phyloP scores from a whole-genome alignment of 306 rosid genomes.

The Trichosanthes cucumerina region DNA sequence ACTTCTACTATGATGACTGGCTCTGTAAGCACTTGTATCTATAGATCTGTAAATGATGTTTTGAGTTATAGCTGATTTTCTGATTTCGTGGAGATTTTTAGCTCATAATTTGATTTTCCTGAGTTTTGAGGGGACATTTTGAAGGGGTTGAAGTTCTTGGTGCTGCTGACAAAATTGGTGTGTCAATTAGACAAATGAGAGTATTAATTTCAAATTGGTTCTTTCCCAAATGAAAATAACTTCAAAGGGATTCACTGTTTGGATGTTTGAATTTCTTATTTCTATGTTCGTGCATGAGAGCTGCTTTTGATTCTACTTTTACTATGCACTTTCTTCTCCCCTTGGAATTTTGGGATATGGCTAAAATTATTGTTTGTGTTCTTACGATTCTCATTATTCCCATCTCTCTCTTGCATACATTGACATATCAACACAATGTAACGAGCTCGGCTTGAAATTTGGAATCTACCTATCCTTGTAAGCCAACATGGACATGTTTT shows the following conservation, averaged over 20 bases:
- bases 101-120: not conserved
- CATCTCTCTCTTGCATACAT: not conserved
- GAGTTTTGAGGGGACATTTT: not conserved
- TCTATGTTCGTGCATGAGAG: not conserved
- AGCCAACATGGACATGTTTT: not conserved
- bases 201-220: not conserved
- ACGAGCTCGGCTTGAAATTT: not conserved
- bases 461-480: not conserved
- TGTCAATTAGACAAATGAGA: not conserved
- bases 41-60: not conserved
- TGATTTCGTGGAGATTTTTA: not conserved
- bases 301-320: not conserved
- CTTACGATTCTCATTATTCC: not conserved
- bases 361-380: not conserved
- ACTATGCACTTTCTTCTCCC: not conserved
- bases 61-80: not conserved
- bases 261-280: not conserved
- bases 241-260: not conserved
- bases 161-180: conserved; percentile 2
- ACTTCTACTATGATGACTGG: conserved; percentile 92
- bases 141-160: not conserved
- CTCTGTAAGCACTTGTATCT: conserved; percentile 46
- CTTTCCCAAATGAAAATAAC: not conserved
- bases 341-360: not conserved
- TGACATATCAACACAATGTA: not conserved